Percentiles rank a stretch among this genome's conserved stretches.
Conservation (phyloP, 2,329 filamentous ascomycete genomes). For the Aspergillus ochraceoroseus region DNA sequence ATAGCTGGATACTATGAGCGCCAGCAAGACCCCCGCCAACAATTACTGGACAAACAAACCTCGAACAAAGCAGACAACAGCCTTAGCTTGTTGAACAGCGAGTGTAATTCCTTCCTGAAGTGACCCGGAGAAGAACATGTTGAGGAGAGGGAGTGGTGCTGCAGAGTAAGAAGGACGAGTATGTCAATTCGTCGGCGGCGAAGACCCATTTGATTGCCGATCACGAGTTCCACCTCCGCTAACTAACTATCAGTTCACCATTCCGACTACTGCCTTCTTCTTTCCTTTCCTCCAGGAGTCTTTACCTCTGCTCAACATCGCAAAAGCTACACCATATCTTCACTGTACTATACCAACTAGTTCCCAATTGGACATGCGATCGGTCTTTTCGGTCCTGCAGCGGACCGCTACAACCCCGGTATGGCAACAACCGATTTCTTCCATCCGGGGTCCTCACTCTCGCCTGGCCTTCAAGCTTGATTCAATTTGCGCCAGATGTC, state of each 20-base stretch:
- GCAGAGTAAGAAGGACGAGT: background rate
- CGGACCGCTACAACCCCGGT: constrained; percentile 21
- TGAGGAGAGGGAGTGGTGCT: constrained; percentile 10
- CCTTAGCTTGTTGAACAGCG: constrained; percentile 69
- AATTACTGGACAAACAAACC: constrained; percentile 49
- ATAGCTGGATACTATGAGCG: constrained; percentile 1
- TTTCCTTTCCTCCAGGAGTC: background rate
- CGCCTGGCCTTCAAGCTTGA: constrained; percentile 24
- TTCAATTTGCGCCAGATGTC: constrained; percentile 36
- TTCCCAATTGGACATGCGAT: constrained; percentile 23
- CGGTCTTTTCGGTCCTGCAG: constrained; percentile 28
- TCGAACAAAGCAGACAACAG: constrained; percentile 79
- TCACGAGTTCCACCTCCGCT: too few species aligned
- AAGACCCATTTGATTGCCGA: constrained; percentile 19
- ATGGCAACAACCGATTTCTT: constrained; percentile 23
- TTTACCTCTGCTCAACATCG: too few species aligned
- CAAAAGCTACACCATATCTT: too few species aligned
- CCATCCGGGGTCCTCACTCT: constrained; percentile 18
- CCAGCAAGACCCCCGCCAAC: background rate
- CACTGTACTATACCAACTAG: too few species aligned
- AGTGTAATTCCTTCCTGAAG: constrained; percentile 74
- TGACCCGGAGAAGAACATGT: constrained; percentile 76
- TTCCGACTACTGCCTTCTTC: too few species aligned
- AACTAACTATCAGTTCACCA: background rate
- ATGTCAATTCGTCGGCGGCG: constrained; percentile 14